phyloP scores from a whole-genome alignment of 2,329 filamentous ascomycete species.

The Calonectria pauciramosa region DNA sequence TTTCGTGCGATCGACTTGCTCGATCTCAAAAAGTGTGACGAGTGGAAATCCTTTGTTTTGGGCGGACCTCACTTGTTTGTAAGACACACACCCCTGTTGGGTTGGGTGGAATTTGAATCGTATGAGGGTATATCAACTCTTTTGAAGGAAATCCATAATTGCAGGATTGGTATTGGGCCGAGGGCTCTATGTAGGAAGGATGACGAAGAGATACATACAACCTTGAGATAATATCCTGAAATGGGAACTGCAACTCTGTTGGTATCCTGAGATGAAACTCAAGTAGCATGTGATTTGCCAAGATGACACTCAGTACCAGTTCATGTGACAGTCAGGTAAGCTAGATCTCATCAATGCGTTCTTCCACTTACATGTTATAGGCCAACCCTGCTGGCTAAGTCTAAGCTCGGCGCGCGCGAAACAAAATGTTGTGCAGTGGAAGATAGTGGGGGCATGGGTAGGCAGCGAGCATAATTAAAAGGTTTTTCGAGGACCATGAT shows the following conservation, averaged over 20 bases:
- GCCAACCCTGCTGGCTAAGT: no score
- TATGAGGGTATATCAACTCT: neutral
- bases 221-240: neutral
- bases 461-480: no score
- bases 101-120: neutral
- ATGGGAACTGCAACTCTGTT: neutral
- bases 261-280: no score
- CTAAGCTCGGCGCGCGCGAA: no score
- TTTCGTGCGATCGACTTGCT: neutral
- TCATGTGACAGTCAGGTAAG: no score
- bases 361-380: no score
- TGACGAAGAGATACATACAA: conserved; percentile 4
- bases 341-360: no score
- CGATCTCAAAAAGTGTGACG: neutral
- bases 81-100: neutral
- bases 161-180: neutral
- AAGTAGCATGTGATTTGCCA: no score
- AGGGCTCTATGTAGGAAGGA: conserved; percentile 5
- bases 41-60: neutral
- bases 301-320: no score
- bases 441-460: no score
- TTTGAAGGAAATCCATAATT: neutral
- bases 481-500: no score
- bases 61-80: neutral
- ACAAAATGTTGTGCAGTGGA: no score